These are phyloP conservation scores for Fusarium pilosicola DNA, from an alignment of 2,329 filamentous ascomycete species.

Conservation along the genomic window DNA sequence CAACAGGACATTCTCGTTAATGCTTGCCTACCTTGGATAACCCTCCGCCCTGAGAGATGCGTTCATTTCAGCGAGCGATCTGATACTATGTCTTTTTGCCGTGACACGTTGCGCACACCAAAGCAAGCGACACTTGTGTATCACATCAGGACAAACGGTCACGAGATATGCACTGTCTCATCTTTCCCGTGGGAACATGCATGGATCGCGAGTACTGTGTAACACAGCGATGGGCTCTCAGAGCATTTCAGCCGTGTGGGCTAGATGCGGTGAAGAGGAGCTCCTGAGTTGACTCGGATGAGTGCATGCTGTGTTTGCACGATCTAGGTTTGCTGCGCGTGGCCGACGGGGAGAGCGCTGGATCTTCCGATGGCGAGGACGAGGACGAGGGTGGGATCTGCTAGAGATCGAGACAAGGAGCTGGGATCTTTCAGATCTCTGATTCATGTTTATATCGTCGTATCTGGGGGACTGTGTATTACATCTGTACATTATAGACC, in stretches of 20 bases:
- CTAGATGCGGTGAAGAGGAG: slow-evolving; percentile 32
- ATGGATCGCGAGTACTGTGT: slow-evolving; percentile 20
- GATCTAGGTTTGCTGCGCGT: slow-evolving; percentile 19
- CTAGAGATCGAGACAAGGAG: slow-evolving; percentile 4
- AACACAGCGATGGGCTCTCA: slow-evolving; percentile 11
- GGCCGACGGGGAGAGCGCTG: slow-evolving; percentile 21
- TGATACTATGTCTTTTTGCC: slow-evolving; percentile 33
- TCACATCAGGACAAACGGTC: slow-evolving; percentile 18
- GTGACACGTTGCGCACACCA: slow-evolving; percentile 39
- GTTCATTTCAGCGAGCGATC: slow-evolving; percentile 30
- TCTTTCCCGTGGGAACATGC: slow-evolving; percentile 12
- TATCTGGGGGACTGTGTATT: slow-evolving; percentile 1
- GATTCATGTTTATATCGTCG: background rate
- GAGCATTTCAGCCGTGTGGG: background rate
- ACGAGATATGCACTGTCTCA: slow-evolving; percentile 5
- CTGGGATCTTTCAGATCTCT: slow-evolving; percentile 7
- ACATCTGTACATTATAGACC: slow-evolving; percentile 15
- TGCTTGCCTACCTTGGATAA: slow-evolving; percentile 44
- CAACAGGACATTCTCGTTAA: slow-evolving; percentile 38
- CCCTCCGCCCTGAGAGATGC: background rate
- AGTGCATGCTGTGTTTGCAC: slow-evolving; percentile 22
- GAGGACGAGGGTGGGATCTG: slow-evolving; percentile 13
- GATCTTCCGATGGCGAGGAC: slow-evolving; percentile 31
- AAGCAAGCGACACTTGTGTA: slow-evolving; percentile 39
- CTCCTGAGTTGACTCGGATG: slow-evolving; percentile 15